Evolutionary conservation across 177 flowering plant genomes (phyloP).

Genomic region (Telopea speciosissima): DNA sequence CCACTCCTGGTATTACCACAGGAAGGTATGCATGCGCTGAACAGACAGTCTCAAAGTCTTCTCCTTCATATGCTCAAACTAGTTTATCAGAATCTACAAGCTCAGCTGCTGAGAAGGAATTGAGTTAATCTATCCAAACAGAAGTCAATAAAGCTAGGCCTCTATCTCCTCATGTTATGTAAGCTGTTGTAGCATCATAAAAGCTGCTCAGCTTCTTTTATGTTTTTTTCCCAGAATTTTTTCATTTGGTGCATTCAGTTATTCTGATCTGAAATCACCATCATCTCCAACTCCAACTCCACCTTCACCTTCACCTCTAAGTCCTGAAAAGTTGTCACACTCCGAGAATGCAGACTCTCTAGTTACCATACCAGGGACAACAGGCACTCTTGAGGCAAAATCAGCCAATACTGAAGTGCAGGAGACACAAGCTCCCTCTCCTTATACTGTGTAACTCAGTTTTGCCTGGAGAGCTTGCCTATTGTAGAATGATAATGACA

Average conservation of each 20-base stretch:
- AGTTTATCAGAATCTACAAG: constrained; percentile 10
- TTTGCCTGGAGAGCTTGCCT: background rate
- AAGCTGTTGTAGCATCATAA: too few species aligned
- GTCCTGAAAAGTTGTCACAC: too few species aligned
- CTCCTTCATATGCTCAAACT: constrained; percentile 8
- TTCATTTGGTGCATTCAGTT: too few species aligned
- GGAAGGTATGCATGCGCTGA: constrained; percentile 7
- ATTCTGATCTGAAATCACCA: too few species aligned
- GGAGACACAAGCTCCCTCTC: constrained; percentile 31
- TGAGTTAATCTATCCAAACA: background rate
- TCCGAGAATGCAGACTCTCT: background rate
- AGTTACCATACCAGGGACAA: background rate
- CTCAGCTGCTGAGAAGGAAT: constrained; percentile 1
- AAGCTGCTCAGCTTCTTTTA: too few species aligned
- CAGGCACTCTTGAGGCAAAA: background rate
- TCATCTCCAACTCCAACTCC: too few species aligned
- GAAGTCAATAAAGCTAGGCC: too few species aligned
- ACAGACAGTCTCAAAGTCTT: constrained; percentile 12
- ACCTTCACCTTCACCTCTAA: too few species aligned
- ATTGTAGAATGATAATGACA: background rate
- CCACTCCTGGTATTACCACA: constrained; percentile 8
- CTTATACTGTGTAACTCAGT: constrained; percentile 33
- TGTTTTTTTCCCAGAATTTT: too few species aligned
- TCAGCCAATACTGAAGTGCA: constrained; percentile 4
- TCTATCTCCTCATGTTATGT: too few species aligned